Evolutionary conservation across 2,329 filamentous ascomycete genomes (phyloP), one percentile per base, ranked within the genome.

Genomic region (Aspergillus udagawae): DNA sequence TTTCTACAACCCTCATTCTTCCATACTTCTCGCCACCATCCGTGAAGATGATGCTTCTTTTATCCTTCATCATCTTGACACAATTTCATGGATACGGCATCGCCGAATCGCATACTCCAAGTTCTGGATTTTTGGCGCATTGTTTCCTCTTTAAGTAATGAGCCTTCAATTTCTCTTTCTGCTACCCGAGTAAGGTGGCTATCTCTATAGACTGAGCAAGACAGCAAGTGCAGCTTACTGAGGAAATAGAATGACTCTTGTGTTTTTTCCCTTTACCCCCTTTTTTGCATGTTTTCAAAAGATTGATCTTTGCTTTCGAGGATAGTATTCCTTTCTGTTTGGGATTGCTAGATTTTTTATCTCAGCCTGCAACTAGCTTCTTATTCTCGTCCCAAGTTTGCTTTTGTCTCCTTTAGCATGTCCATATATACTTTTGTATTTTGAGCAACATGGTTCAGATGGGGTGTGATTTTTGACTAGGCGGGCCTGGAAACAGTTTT

Each of bases 141-240:
- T 35, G 21, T 44, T 21, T 59, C 47, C n/a, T 23, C 44, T 27
- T 27, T 17, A 21, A 47, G 21, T 12, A 23, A 47, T 47, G 44
- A 47, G 23, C 21, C 41, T 44, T 47, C 14, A 10, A 47, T 41
- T 20, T 51, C 41, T 27, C 25, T 58, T 51, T 17, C 41, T 55
- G 54, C 55, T 53, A 53, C 57, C 55, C 60, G 54, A 49, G 28
- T 52, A 49, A 59, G 53, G 51, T 45, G 58, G 62, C 50, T 59
- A 27, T 42, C 60, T 55, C 59, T 63, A 67, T 65, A 67, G 63
- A 66, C 62, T 60, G 59, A 53, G 59, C 49, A 38, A 51, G 42
- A 58, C 51, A 62, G 56, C 52, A 56, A 60, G n/a, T 49, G 56
- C 55, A 55, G 60, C 44, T 52, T 49, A 53, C 42, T 56, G 56